Evolutionary conservation across 495 filamentous ascomycete species (phyloP), one percentile per base, ranked within the genome.

Genomic region (Hamigera avellanea): DNA sequence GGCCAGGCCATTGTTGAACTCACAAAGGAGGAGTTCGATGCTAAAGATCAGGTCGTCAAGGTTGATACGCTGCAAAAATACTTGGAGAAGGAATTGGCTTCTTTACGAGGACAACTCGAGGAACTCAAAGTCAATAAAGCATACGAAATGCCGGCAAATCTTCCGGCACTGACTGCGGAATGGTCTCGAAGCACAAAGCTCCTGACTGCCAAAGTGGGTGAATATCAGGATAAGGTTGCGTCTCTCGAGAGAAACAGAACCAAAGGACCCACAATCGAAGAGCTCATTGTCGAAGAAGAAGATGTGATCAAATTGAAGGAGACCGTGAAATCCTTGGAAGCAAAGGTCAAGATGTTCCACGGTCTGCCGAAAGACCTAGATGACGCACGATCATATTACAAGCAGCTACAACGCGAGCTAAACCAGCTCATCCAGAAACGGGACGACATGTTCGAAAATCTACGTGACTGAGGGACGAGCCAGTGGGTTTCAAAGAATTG

Each of bases 301-400:
- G 52, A 56, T 14, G 45, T 60, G 18, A 44, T 50, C 34, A 54
- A 35, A 16, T 35, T 54, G 33, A 46, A 39, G 25, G 54, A 57
- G 32, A 54, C 33, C 14, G 61, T 78, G 6, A 56, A 68, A 18
- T 49, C 42, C 0, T 59, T 79, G 15, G 77, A 83, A 43, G 52
- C 59, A 6, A 64, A 54, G 0, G 71, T 81, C 26, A 58, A 62
- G 15, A 63, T 57, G 2, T 89, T 81, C 44, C 69, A 76, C 41
- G 75, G 80, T 6, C 50, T 94, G 40, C 81, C 86, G 9, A 73
- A 72, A 10, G 80, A 89, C 43, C 56, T 70, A 18, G 70, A 80
- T 33, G 66, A 70, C 17, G 84, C 85, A 16, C 66, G 77, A 40
- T 49, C 65, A 12, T 75, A 80, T 52, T 68, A 89, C 28, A 79